Evolutionary conservation across 2,329 filamentous ascomycete genomes (phyloP), one percentile per base, ranked within the genome.

Genomic region (Cladophialophora exuberans): DNA sequence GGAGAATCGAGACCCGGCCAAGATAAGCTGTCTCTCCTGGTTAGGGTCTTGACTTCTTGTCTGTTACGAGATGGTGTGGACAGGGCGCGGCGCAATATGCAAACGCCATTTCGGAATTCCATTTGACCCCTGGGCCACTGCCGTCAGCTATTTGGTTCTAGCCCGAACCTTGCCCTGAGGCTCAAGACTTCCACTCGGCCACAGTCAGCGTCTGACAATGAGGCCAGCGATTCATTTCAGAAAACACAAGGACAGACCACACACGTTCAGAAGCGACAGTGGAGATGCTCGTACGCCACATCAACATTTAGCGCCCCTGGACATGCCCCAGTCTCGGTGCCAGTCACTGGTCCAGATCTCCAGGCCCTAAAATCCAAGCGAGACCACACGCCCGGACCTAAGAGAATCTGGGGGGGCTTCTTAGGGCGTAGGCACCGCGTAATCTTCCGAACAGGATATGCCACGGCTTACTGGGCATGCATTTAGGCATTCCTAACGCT

Each of bases 1-100:
- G 52, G 46, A 45, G n/a, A n/a, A n/a, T n/a, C n/a, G n/a, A n/a
- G 52, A 25, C 46, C 39, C 22, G 22, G 39, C 39, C 52, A 50
- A 55, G 44, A 43, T 2, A 22, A 25, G 25, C 26, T 10, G 41
- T 45, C 13, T 46, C 53, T 50, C 31, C 18, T 31, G 17, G 36
- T 42, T 43, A 45, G 53, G 41, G 53, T 46, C 53, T 50, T 56
- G 28, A 30, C 41, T 25, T 41, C 46, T 41, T 41, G 46, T 46
- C 39, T 30, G 33, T 28, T n/a, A 23, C 20, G 30, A 17, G 20
- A 18, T 25, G 33, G 22, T 39, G 45, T 25, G 31, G 45, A 39
- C 7, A 15, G 20, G 13, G n/a, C n/a, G n/a, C n/a, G n/a, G n/a
- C n/a, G n/a, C 7, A 23, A 38, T 11, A 25, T 26, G 45, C 33